A percentile compares a stretch with the other conserved stretches of the same genome.
These are phyloP conservation scores for Geranomyces michiganensis DNA, from an alignment of 192 early-diverging fungal species.

Conservation along the genomic window DNA sequence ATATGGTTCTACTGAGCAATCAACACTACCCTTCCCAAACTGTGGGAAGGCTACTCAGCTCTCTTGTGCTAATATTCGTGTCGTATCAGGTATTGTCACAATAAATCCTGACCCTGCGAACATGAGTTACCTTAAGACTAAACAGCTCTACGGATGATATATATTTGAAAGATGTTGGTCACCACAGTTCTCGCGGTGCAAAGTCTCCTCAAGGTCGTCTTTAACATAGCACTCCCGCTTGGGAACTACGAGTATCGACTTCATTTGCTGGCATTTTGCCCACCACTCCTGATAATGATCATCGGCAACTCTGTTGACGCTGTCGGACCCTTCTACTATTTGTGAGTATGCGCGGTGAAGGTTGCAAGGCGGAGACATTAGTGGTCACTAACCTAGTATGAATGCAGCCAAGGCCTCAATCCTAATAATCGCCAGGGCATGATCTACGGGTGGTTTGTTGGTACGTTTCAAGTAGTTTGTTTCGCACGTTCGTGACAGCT, in stretches of 20 bases:
- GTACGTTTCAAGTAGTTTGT: not conserved
- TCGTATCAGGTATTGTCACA: slow-evolving; percentile 8
- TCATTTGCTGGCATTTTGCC: slow-evolving; percentile 6
- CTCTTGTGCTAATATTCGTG: slow-evolving; percentile 4
- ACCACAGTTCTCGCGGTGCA: slow-evolving; percentile 15
- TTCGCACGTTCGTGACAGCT: no score
- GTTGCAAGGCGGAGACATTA: not conserved
- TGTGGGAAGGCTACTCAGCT: slow-evolving; percentile 3
- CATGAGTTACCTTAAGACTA: not conserved
- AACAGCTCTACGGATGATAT: not conserved
- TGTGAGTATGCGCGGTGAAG: slow-evolving; percentile 9
- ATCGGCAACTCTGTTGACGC: not conserved
- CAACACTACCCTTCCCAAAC: slow-evolving; percentile 6
- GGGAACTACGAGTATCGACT: slow-evolving; percentile 11
- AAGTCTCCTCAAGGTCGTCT: not conserved
- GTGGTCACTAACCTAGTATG: not conserved
- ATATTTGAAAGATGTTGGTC: slow-evolving; percentile 16
- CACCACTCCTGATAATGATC: slow-evolving; percentile 8
- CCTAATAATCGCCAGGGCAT: not conserved
- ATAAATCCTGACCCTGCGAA: not conserved
- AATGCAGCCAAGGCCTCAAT: slow-evolving; percentile 14
- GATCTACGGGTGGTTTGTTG: slow-evolving; percentile 17
- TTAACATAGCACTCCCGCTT: not conserved
- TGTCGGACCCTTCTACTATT: slow-evolving; percentile 8
- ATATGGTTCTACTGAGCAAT: not conserved